phyloP scores from a whole-genome alignment of 352 stramenopile species.

The Globisporangium cylindrosporum region DNA sequence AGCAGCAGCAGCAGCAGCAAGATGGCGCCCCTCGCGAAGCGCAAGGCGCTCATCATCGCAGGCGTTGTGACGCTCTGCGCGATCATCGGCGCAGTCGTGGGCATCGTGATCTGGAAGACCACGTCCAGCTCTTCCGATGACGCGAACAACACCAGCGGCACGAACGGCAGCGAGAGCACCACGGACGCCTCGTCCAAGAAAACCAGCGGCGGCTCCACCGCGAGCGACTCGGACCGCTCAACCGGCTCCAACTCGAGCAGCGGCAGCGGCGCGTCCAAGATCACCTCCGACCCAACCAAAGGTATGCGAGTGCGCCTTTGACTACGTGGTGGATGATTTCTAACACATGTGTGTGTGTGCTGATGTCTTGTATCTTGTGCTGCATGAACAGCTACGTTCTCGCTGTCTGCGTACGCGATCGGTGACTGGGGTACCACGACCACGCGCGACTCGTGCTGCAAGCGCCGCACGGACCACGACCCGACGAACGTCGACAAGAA shows the following conservation, averaged over 20 bases:
- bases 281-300: slow-evolving; percentile 57
- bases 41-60: slow-evolving; percentile 40
- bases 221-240: slow-evolving; percentile 19
- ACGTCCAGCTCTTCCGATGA: slow-evolving; percentile 28
- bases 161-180: slow-evolving; percentile 18
- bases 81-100: slow-evolving; percentile 41
- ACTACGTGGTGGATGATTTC: not conserved
- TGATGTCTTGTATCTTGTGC: not conserved
- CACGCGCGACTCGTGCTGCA: slow-evolving; percentile 67
- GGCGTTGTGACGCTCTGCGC: slow-evolving; percentile 41
- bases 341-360: not conserved
- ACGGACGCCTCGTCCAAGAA: slow-evolving; percentile 7
- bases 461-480: slow-evolving; percentile 47
- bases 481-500: slow-evolving; percentile 57
- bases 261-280: slow-evolving; percentile 19
- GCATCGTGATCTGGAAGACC: slow-evolving; percentile 39
- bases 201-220: not conserved
- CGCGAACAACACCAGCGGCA: slow-evolving; percentile 12
- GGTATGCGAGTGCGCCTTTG: slow-evolving; percentile 7
- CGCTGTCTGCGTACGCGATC: slow-evolving; percentile 61
- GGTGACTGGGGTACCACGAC: slow-evolving; percentile 74
- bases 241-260: slow-evolving; percentile 19
- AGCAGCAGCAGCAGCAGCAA: slow-evolving; percentile 11
- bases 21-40: slow-evolving; percentile 20
- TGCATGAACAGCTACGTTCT: slow-evolving; percentile 34